Evolutionary conservation across 352 stramenopile species (phyloP).

Genomic region (Aphanomyces stellatus): DNA sequence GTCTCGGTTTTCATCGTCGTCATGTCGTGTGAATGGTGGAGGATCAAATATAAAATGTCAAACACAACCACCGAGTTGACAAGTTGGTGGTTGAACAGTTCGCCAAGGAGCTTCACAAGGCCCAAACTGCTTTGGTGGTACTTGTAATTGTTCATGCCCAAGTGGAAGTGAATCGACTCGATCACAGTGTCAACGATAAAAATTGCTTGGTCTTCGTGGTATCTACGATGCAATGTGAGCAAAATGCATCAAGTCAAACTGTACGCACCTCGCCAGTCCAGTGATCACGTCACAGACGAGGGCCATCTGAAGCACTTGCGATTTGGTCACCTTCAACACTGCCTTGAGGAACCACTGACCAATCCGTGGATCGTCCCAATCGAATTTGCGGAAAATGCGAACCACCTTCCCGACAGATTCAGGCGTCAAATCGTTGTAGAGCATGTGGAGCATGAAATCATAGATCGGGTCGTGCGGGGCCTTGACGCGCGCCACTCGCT

Average conservation of each 20-base stretch:
- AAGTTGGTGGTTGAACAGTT: constrained; percentile 89
- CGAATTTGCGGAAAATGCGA: constrained; percentile 90
- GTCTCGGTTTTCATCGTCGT: constrained; percentile 49
- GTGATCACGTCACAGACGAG: constrained; percentile 84
- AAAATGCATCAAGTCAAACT: too few species aligned
- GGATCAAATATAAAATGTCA: constrained; percentile 89
- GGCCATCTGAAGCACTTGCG: constrained; percentile 82
- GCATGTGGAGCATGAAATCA: constrained; percentile 81
- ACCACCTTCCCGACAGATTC: constrained; percentile 86
- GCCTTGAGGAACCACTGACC: constrained; percentile 77
- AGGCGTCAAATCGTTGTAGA: constrained; percentile 79
- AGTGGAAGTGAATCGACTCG: constrained; percentile 85
- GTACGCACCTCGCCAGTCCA: constrained; percentile 55
- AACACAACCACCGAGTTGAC: constrained; percentile 90
- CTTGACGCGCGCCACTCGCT: constrained; percentile 60
- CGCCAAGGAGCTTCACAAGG: constrained; percentile 88
- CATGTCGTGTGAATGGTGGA: constrained; percentile 95
- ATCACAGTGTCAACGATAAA: constrained; percentile 90
- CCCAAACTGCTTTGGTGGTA: constrained; percentile 92
- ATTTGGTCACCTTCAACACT: constrained; percentile 90
- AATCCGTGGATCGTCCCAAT: constrained; percentile 61
- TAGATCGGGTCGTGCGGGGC: constrained; percentile 89
- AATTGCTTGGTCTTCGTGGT: constrained; percentile 86
- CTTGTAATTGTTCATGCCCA: constrained; percentile 86
- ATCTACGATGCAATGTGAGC: constrained; percentile 32